Percentiles rank a stretch among this genome's conserved stretches.
Conservation (phyloP, 2,329 filamentous ascomycete genomes). For the Claviceps quebecensis region DNA sequence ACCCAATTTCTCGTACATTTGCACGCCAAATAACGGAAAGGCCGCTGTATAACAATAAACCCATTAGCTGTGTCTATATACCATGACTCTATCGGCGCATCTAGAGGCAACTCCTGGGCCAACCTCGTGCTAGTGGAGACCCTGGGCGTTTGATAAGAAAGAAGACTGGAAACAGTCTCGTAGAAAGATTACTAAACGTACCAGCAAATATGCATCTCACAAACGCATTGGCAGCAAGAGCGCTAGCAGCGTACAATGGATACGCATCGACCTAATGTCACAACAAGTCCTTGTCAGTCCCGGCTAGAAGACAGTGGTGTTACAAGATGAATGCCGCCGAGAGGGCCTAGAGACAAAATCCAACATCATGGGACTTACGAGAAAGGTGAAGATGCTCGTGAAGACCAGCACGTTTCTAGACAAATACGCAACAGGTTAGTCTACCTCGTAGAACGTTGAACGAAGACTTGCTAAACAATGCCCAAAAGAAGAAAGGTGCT, state of each 20-base stretch:
- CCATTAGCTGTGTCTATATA: conserved; percentile 6
- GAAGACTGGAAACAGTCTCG: background rate
- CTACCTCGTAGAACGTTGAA: conserved; percentile 5
- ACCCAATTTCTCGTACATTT: conserved; percentile 57
- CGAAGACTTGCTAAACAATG: background rate
- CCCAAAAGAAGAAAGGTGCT: background rate
- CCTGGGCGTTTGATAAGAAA: background rate
- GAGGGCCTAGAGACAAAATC: background rate
- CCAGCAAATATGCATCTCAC: conserved; percentile 62
- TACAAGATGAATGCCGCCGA: background rate
- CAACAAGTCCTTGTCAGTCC: background rate
- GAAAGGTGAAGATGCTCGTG: conserved; percentile 75
- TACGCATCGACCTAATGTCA: conserved; percentile 53
- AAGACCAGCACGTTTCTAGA: conserved; percentile 62
- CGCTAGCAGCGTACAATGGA: conserved; percentile 59
- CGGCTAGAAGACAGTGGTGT: background rate
- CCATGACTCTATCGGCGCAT: background rate
- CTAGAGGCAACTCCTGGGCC: no score
- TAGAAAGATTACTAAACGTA: conserved; percentile 17
- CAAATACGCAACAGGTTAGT: conserved; percentile 14
- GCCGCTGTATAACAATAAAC: conserved; percentile 33
- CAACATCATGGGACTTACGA: conserved; percentile 38
- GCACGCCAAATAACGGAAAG: conserved; percentile 62
- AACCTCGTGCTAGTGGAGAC: no score
- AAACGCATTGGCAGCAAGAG: conserved; percentile 74